Base-by-base conservation (phyloP, 2,329 filamentous ascomycete genomes). In the Aspergillus sp. region DNA sequence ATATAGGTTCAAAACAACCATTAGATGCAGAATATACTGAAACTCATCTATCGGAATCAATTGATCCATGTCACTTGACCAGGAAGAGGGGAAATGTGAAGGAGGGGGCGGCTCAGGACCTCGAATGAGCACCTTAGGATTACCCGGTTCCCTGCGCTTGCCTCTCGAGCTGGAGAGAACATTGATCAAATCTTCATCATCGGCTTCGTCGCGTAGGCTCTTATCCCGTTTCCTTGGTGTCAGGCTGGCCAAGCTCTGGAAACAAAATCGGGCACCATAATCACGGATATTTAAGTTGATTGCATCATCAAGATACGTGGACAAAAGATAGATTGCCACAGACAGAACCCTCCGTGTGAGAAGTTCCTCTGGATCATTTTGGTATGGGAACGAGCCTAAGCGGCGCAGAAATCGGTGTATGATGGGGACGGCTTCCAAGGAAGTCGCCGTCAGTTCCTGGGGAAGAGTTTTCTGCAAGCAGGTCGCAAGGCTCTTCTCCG, bases 361-460 rank as follows among this genome's bases (percentile, higher is more conserved):
- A 27, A n/a, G n/a, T 12, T 7, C 10, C 4, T 40, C 33, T 26
- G 43, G 33, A 32, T 44, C 43, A 38, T 44, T 44, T 27, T 44
- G 43, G 34, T 40, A 44, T 27, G 35, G 43, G 29, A 44, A 44
- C 8, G 35, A 44, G 12, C 35, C 43, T 4, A 44, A 29, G n/a
- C 43, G 34, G 34, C 32, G 35, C 9, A 40, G 27, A 3, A n/a
- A 44, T 27, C 27, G 28, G 36, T 44, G 43, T 30, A 40, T n/a
- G 27, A 44, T 30, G 5, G 43, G 43, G 10, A 38, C 9, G 10
- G 43, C 27, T 29, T 44, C 34, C n/a, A 29, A 2, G 34, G 40
- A n/a, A 19, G 8, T 29, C 8, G 27, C 6, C n/a, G 4, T 8
- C 19, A 44, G 10, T 6, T 40, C 35, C 7, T n/a, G n/a, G 4